These are phyloP conservation scores for Simmondsia chinensis DNA, from an alignment of 148 eudicot species.

Conservation along the genomic window DNA sequence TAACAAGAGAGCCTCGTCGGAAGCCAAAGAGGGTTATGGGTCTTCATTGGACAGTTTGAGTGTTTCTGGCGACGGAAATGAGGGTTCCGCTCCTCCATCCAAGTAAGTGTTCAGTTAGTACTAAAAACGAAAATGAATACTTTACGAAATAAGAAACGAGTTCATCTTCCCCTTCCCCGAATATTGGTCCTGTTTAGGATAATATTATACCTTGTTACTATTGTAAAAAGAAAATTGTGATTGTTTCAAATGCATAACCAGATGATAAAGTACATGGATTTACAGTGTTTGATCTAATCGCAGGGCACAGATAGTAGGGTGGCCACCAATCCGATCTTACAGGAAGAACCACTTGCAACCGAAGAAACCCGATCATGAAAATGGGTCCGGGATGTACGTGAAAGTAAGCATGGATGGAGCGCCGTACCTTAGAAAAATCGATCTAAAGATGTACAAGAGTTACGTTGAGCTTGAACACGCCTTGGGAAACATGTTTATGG, in stretches of 20 bases:
- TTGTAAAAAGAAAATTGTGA: not conserved
- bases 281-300: slow-evolving; percentile 4
- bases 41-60: slow-evolving; percentile 22
- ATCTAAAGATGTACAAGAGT: slow-evolving; percentile 39
- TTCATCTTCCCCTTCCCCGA: not conserved
- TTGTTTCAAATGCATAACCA: not conserved
- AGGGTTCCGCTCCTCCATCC: slow-evolving; percentile 34
- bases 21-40: slow-evolving; percentile 19
- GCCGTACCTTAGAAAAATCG: slow-evolving; percentile 64
- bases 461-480: slow-evolving; percentile 45
- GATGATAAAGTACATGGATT: slow-evolving; percentile 1
- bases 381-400: slow-evolving; percentile 38
- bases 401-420: slow-evolving; percentile 88
- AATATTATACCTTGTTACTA: too few species aligned
- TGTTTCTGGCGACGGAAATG: slow-evolving; percentile 19
- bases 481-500: slow-evolving; percentile 52
- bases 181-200: not conserved
- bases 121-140: too few species aligned
- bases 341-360: slow-evolving; percentile 40
- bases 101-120: too few species aligned
- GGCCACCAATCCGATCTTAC: slow-evolving; percentile 65
- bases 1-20: slow-evolving; percentile 43
- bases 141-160: too few species aligned
- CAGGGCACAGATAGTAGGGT: slow-evolving; percentile 63
- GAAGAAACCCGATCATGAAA: slow-evolving; percentile 28